Evolutionary conservation across 2,329 filamentous ascomycete genomes (phyloP).

Genomic region (Colletotrichum cordylinicola): DNA sequence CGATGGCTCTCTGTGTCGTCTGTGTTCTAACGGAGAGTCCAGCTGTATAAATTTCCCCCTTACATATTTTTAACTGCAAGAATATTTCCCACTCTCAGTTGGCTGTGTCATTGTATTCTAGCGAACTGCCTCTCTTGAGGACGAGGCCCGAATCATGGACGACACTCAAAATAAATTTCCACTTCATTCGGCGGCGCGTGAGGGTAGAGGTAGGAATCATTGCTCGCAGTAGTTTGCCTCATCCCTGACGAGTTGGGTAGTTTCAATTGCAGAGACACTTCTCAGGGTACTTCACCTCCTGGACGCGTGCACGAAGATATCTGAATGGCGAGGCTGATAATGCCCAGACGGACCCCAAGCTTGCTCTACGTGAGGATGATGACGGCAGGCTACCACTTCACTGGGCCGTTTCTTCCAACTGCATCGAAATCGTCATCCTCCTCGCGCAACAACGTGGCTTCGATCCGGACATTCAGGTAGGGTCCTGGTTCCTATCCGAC

Average conservation of each 20-base stretch:
- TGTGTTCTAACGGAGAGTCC: not conserved
- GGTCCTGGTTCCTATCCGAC: not conserved
- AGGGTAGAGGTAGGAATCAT: conserved; percentile 75
- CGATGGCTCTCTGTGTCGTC: not conserved
- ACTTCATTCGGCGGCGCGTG: conserved; percentile 85
- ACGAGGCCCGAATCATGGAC: conserved; percentile 11
- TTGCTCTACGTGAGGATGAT: conserved; percentile 75
- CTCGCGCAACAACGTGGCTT: conserved; percentile 76
- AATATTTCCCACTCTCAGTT: not conserved
- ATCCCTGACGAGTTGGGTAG: conserved; percentile 46
- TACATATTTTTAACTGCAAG: not conserved
- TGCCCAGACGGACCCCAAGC: conserved; percentile 75
- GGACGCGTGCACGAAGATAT: not conserved
- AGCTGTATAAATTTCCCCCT: not conserved
- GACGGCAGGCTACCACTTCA: conserved; percentile 92
- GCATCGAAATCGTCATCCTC: conserved; percentile 74
- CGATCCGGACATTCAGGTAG: conserved; percentile 81
- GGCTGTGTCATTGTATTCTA: not conserved
- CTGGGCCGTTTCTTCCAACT: conserved; percentile 91
- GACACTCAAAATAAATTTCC: conserved; percentile 70
- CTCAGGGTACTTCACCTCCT: conserved; percentile 36
- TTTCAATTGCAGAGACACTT: conserved; percentile 70
- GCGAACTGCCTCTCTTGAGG: not conserved
- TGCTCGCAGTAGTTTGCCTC: not conserved
- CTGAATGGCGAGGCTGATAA: not conserved